Evolutionary conservation across 1,284 basidiomycete genomes (phyloP).

Genomic region (Apiotrichum sp.): DNA sequence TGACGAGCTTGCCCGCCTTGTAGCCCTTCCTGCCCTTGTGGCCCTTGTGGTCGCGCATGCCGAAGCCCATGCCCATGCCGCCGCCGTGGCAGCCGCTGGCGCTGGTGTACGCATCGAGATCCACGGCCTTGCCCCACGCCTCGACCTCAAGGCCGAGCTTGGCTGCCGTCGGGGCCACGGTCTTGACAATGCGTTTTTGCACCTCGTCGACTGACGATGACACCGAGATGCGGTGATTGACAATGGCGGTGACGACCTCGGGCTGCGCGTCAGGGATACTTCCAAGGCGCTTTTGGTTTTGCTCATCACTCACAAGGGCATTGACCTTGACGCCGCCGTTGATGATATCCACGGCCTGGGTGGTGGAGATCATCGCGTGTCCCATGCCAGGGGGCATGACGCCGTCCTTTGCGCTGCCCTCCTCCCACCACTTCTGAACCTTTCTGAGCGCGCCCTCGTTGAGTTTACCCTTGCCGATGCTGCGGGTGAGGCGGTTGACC

Average conservation of each 20-base stretch:
- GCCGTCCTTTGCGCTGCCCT: conserved; percentile 7
- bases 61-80: background rate
- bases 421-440: conserved; percentile 27
- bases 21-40: background rate
- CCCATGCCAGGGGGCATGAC: conserved; percentile 19
- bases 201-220: conserved; percentile 33
- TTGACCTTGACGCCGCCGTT: conserved; percentile 43
- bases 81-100: conserved; percentile 10
- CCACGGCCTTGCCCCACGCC: conserved; percentile 32
- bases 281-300: no score
- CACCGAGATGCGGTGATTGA: conserved; percentile 43
- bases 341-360: conserved; percentile 42
- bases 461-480: conserved; percentile 20
- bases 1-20: conserved; percentile 26
- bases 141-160: conserved; percentile 35
- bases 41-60: background rate
- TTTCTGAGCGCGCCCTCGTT: conserved; percentile 32
- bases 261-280: conserved; percentile 12
- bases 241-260: conserved; percentile 37
- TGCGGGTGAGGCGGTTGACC: conserved; percentile 22
- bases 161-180: conserved; percentile 29
- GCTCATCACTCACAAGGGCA: conserved; percentile 20
- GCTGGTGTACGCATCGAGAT: conserved; percentile 14
- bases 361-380: conserved; percentile 33
- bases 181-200: conserved; percentile 27